Evolutionary conservation across 768 basidiomycete species (phyloP).

Genomic region (Rhodotorula kratochvilovae): DNA sequence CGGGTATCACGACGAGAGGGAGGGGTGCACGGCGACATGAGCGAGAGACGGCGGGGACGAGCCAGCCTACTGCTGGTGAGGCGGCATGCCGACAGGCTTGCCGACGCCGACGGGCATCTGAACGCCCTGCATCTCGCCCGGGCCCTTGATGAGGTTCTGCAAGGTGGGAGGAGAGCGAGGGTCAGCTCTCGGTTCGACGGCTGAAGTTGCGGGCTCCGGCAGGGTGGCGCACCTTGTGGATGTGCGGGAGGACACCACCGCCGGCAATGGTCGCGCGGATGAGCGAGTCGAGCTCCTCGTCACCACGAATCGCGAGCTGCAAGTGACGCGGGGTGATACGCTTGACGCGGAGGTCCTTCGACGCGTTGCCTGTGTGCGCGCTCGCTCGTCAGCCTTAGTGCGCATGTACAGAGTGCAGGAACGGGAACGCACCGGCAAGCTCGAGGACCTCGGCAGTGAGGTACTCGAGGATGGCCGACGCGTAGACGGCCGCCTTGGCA

Average conservation of each 20-base stretch:
- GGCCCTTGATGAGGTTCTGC: conserved; percentile 37
- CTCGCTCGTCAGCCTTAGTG: background rate
- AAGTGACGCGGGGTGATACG: conserved; percentile 94
- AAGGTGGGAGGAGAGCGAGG: too few relatives aligned
- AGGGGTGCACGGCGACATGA: background rate
- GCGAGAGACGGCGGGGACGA: background rate
- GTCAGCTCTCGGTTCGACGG: background rate
- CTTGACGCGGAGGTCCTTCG: conserved; percentile 93
- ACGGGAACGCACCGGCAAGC: conserved; percentile 67
- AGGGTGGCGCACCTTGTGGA: conserved; percentile 36
- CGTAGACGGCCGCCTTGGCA: conserved; percentile 95
- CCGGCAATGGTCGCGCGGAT: conserved; percentile 86
- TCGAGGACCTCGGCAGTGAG: conserved; percentile 94
- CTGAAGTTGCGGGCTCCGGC: too few relatives aligned
- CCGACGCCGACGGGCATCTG: conserved; percentile 1
- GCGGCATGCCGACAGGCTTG: conserved; percentile 3
- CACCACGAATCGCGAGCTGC: conserved; percentile 91
- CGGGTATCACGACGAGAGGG: background rate
- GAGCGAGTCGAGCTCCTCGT: conserved; percentile 93
- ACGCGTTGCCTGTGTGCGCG: conserved; percentile 70
- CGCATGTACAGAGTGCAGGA: background rate
- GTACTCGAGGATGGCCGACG: conserved; percentile 92
- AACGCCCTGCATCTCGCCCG: conserved; percentile 9
- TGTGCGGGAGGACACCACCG: conserved; percentile 49
- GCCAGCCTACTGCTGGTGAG: background rate